Evolutionary conservation across 352 stramenopile species (phyloP).

Genomic region (Phytophthora foliorum): DNA sequence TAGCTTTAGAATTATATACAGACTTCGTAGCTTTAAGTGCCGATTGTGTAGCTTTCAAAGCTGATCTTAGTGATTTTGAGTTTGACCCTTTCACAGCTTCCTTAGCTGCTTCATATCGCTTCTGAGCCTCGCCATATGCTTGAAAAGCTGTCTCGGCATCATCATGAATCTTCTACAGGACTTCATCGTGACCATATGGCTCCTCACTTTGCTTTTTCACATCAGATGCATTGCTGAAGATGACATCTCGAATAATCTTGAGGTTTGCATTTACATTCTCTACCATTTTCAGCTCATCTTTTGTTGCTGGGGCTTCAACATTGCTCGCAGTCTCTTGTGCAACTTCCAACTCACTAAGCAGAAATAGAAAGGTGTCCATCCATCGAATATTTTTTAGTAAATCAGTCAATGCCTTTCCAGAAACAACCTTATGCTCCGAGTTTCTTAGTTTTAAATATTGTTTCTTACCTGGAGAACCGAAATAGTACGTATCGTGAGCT

Average conservation of each 20-base stretch:
- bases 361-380: constrained; percentile 20
- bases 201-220: not conserved
- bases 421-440: not conserved
- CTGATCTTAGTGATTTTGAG: constrained; percentile 12
- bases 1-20: constrained; percentile 7
- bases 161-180: constrained; percentile 11
- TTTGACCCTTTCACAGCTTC: constrained; percentile 1
- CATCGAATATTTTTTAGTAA: constrained; percentile 14
- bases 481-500: not conserved
- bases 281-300: constrained; percentile 14
- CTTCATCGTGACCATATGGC: not conserved
- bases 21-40: constrained; percentile 12
- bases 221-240: too few relatives aligned
- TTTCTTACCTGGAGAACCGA: not conserved
- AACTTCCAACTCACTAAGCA: constrained; percentile 13
- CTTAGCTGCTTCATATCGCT: constrained; percentile 17
- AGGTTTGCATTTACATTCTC: constrained; percentile 17
- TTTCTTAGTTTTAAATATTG: too few relatives aligned
- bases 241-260: constrained; percentile 6
- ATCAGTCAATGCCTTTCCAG: not conserved
- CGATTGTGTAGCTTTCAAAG: constrained; percentile 3
- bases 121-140: constrained; percentile 15
- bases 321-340: constrained; percentile 2
- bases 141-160: constrained; percentile 13
- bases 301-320: constrained; percentile 9